Base-by-base conservation (phyloP, 176 grass and related monocot genomes). In the Saccharum officinarum region DNA sequence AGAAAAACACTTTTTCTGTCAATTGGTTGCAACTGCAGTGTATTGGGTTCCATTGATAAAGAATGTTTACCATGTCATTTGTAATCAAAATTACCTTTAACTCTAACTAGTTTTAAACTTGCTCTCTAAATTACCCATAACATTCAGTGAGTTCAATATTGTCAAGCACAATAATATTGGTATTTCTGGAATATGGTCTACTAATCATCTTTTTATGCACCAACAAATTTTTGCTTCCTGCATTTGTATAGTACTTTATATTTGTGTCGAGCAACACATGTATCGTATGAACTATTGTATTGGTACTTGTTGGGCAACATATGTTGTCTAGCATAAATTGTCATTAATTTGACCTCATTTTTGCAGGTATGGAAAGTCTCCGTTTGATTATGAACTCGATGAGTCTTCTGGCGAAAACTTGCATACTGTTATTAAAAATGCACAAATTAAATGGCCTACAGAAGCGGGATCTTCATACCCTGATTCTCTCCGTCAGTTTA, bases 321-420 rank as follows among this genome's bases (percentile, higher is more conserved):
- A 52, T 18, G 33, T 59, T 87, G 4, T 75, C 42, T 46, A 78
- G 34, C 22, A 59, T 17, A 69, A 7, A 14, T 22, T 67, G 18
- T 66, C 14, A 36, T n/a, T 74, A 25, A 67, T 79, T 20, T 80
- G 26, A 59, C 3, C 28, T 76, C 64, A 1, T 49, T 76, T 81
- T 63, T 40, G 23, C 59, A 97, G 95, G 92, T 93, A 93, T 17
- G 89, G 92, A 61, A 90, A 89, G 82, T 93, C 95, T 52, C 95
- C 92, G 57, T 97, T 97, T 85, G 95, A 97, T 47, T 94, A 95
- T 38, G 87, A 86, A 75, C 64, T 97, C 72, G 89, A 91, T 86
- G 95, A 95, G 90, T 88, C 92, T 79, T 89, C 91, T 86, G 87
- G 67, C 4, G 92, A 91, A 76, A 94, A 76, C 54, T 78, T 95